Evolutionary conservation across 257 asterid species (phyloP).

Genomic region (Solanum virginianum): DNA sequence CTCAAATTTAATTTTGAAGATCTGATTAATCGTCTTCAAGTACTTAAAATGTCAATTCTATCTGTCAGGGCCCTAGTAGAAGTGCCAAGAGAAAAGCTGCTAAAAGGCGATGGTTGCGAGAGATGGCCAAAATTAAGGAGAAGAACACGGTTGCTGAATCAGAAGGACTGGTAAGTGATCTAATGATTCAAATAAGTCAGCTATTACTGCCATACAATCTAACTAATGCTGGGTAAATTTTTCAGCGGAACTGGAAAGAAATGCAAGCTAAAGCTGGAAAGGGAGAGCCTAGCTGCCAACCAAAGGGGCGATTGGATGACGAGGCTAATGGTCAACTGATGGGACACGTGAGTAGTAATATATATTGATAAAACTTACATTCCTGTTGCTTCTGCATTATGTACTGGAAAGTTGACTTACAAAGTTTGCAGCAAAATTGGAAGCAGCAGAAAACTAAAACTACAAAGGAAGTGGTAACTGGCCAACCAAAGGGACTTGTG

Average conservation of each 20-base stretch:
- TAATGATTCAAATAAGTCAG: not conserved
- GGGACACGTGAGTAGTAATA: constrained; percentile 2
- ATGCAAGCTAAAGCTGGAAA: constrained; percentile 39
- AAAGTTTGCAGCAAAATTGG: constrained; percentile 54
- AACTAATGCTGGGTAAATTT: constrained; percentile 7
- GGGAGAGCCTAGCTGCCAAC: constrained; percentile 21
- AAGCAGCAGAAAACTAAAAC: constrained; percentile 47
- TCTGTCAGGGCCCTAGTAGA: constrained; percentile 61
- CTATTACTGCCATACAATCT: not conserved
- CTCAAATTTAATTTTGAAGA: not conserved
- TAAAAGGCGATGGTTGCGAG: constrained; percentile 60
- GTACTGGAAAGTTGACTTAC: constrained; percentile 6
- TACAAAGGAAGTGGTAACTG: constrained; percentile 20
- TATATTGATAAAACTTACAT: not conserved
- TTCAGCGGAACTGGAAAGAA: constrained; percentile 70
- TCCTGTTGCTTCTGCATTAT: not conserved
- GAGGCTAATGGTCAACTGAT: not conserved
- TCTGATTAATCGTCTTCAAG: not conserved
- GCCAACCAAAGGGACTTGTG: constrained; percentile 29
- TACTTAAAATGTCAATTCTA: not conserved
- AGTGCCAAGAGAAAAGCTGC: constrained; percentile 58
- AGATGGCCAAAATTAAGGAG: constrained; percentile 71
- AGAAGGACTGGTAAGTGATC: constrained; percentile 55
- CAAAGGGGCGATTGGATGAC: constrained; percentile 25
- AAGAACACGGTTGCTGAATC: constrained; percentile 38